phyloP scores from a whole-genome alignment of 805 yeast genomes.

The Starmerella lactis-condensi region DNA sequence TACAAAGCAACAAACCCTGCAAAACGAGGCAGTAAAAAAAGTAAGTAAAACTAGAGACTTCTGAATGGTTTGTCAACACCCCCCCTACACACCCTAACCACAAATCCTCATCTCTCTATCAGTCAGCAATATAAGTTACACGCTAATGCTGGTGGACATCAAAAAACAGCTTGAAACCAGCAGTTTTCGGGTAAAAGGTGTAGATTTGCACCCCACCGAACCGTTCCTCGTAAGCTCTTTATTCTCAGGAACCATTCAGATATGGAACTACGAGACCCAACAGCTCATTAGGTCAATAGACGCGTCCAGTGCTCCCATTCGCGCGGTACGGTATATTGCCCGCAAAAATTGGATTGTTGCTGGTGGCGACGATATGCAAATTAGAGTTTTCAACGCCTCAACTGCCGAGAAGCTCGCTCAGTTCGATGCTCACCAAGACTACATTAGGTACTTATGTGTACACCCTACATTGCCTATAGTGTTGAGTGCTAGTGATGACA shows the following conservation, averaged over 20 bases:
- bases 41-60: no score
- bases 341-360: slow-evolving; percentile 94
- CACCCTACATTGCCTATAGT: slow-evolving; percentile 87
- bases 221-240: slow-evolving; percentile 92
- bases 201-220: slow-evolving; percentile 94
- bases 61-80: no score
- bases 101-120: no score
- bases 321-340: slow-evolving; percentile 88
- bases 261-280: slow-evolving; percentile 83
- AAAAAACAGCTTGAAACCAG: slow-evolving; percentile 75
- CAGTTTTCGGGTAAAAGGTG: slow-evolving; percentile 91
- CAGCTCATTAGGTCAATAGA: slow-evolving; percentile 73
- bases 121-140: neutral
- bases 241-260: slow-evolving; percentile 76
- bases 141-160: slow-evolving; percentile 32
- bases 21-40: no score
- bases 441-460: slow-evolving; percentile 79
- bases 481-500: slow-evolving; percentile 79
- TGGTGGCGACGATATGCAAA: slow-evolving; percentile 88
- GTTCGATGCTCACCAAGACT: slow-evolving; percentile 97
- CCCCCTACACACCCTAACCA: no score
- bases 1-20: no score
- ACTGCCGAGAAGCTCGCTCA: slow-evolving; percentile 88
- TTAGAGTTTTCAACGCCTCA: slow-evolving; percentile 84
- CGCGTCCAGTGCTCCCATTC: slow-evolving; percentile 88